Evolutionary conservation across 352 stramenopile species (phyloP).

Genomic region (Phytophthora kernoviae): DNA sequence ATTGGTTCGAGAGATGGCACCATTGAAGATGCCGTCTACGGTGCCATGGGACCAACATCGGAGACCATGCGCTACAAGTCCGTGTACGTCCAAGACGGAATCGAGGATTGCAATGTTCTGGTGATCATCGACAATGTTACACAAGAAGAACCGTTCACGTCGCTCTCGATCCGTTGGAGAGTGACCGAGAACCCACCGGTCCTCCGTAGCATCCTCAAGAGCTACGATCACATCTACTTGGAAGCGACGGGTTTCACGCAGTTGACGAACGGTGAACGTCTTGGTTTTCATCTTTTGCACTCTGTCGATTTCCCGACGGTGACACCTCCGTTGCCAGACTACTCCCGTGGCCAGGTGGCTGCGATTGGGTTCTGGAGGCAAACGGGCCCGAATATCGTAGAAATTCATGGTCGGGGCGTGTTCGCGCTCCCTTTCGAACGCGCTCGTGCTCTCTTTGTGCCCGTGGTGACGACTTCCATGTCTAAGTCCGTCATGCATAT

Average conservation of each 20-base stretch:
- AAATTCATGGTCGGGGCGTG: constrained; percentile 25
- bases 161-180: constrained; percentile 27
- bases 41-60: constrained; percentile 29
- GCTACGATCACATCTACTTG: constrained; percentile 42
- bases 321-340: constrained; percentile 26
- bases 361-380: constrained; percentile 33
- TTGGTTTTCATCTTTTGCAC: constrained; percentile 36
- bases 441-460: constrained; percentile 22
- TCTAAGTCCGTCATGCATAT: constrained; percentile 33
- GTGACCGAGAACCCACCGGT: constrained; percentile 31
- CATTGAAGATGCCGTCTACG: constrained; percentile 38
- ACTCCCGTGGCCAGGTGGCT: constrained; percentile 26
- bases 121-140: constrained; percentile 33
- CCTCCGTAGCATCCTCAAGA: constrained; percentile 32
- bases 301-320: constrained; percentile 26
- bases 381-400: constrained; percentile 15
- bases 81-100: constrained; percentile 32
- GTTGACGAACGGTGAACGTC: constrained; percentile 20
- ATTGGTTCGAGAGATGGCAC: constrained; percentile 34
- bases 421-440: constrained; percentile 27
- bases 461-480: constrained; percentile 23
- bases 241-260: constrained; percentile 30
- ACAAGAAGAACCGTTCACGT: constrained; percentile 19
- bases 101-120: constrained; percentile 33
- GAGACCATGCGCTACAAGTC: constrained; percentile 39